Evolutionary conservation across 1,284 basidiomycete species (phyloP), one percentile per base, ranked within the genome.

Genomic region (Porodaedalea pini): DNA sequence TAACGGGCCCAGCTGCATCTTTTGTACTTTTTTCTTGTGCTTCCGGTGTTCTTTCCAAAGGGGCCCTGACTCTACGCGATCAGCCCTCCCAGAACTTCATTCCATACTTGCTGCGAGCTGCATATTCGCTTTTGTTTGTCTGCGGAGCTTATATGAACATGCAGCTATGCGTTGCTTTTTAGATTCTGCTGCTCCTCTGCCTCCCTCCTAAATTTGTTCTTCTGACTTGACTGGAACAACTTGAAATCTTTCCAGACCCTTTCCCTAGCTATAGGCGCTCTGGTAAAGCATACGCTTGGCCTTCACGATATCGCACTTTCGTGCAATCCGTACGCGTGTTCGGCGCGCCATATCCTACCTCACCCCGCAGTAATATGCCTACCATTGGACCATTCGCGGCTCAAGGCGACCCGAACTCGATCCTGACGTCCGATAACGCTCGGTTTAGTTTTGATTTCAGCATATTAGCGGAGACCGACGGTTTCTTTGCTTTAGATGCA

Each of bases 81-180:
- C 13, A 13, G 13, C 17, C 40, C 40, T 19, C 17, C n/a, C 29
- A 15, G 31, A 25, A 49, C 19, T 49, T 34, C 29, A 31, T 19
- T 49, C 21, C 7, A 13, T 47, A 11, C 23, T n/a, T 11, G 25
- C 25, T 47, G 25, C 25, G 45, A 29, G 15, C 10, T 31, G 29
- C 29, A 25, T 45, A 54, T 21, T 25, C 41, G 53, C 31, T 31
- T n/a, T 49, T 55, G 54, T 55, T 37, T 45, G 31, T 37, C 23
- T 55, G 37, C 36, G 47, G 36, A 25, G n/a, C 17, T 11, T 39
- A 48, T 55, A 55, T 48, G 3, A 23, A 31, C 45, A 27, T 17
- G 6, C 53, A 25, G 10, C 21, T 27, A 31, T 47, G 45, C 45
- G 15, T 45, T 47, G 29, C 25, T 47, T 25, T 23, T 15, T 29